phyloP scores from a whole-genome alignment of 805 yeast species.

The Monosporozyma aquatica region DNA sequence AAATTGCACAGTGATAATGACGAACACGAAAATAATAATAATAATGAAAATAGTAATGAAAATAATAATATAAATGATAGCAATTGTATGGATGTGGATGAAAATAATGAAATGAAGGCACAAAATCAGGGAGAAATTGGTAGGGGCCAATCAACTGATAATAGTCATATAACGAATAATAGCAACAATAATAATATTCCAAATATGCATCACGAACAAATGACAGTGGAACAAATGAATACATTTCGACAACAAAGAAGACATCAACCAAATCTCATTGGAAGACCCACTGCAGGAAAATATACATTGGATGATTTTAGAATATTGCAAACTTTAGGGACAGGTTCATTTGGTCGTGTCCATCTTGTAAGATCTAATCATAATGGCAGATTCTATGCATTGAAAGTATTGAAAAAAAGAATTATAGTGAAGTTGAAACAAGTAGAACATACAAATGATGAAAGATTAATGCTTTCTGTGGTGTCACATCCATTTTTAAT shows the following conservation, averaged over 20 bases:
- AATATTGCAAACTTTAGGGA: constrained; percentile 80
- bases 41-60: not conserved
- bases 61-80: not conserved
- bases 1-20: not conserved
- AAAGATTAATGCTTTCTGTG: constrained; percentile 75
- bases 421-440: constrained; percentile 90
- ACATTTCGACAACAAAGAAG: constrained; percentile 3
- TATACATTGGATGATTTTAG: constrained; percentile 74
- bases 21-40: not conserved
- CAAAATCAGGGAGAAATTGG: too few relatives aligned
- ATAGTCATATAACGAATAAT: not conserved
- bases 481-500: constrained; percentile 88
- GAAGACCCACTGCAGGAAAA: constrained; percentile 46
- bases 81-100: not conserved
- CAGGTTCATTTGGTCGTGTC: constrained; percentile 93
- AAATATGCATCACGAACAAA: not conserved
- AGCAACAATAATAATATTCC: not conserved
- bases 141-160: too few relatives aligned
- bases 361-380: constrained; percentile 83
- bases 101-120: not conserved
- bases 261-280: constrained; percentile 6
- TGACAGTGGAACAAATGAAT: constrained; percentile 1
- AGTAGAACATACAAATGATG: constrained; percentile 93
- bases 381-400: constrained; percentile 85
- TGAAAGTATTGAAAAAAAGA: constrained; percentile 78